Conservation (phyloP, 768 basidiomycete species). For the Mycena leptocephala region DNA sequence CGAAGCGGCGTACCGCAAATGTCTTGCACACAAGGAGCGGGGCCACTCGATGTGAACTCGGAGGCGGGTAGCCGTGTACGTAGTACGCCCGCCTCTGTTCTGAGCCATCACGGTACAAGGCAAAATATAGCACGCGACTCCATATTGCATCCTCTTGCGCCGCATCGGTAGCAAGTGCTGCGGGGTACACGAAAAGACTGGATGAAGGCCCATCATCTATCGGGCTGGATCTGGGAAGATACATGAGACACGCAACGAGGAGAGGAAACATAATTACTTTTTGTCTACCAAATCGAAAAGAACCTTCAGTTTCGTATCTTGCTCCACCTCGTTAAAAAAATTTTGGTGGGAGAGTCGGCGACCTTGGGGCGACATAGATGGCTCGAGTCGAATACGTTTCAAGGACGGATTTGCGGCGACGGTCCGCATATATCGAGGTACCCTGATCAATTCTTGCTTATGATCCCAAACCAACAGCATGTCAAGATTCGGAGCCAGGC, state of each 20-base stretch:
- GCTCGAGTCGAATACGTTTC: not conserved
- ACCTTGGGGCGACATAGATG: not conserved
- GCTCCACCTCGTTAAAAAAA: not conserved
- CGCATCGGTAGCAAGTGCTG: slow-evolving; percentile 5
- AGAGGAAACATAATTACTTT: not conserved
- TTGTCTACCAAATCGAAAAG: not conserved
- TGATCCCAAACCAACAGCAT: not conserved
- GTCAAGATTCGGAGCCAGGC: not conserved
- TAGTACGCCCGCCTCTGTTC: too few species aligned
- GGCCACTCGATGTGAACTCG: not conserved
- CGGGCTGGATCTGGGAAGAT: not conserved
- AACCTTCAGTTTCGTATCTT: not conserved
- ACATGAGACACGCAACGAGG: not conserved
- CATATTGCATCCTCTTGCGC: slow-evolving; percentile 13
- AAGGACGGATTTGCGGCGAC: slow-evolving; percentile 2
- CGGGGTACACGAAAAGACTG: not conserved
- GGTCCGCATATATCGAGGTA: not conserved
- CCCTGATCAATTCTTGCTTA: not conserved
- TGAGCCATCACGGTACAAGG: not conserved
- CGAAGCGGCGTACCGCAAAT: not conserved
- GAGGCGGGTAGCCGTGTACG: too few species aligned
- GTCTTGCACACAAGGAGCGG: slow-evolving; percentile 17
- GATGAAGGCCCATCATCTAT: not conserved
- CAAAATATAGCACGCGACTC: slow-evolving; percentile 18
- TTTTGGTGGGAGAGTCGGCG: not conserved